phyloP scores from a whole-genome alignment of 345 rosid species.

The Turnera subulata region DNA sequence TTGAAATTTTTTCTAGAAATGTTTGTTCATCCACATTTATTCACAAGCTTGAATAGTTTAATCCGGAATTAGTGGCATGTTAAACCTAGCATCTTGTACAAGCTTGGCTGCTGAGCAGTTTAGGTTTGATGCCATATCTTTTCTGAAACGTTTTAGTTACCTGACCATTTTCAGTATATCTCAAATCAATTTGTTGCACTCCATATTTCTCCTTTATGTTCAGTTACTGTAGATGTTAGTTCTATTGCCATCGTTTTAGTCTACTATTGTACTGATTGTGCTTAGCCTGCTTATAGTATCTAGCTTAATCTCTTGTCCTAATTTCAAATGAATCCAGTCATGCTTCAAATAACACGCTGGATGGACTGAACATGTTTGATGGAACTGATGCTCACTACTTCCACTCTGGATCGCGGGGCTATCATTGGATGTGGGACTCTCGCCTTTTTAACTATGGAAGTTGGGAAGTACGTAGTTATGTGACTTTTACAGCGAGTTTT shows the following conservation, averaged over 20 bases:
- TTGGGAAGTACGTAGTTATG: conserved; percentile 75
- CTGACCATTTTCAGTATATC: neutral
- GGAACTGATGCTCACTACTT: conserved; percentile 92
- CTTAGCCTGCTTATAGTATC: conserved; percentile 1
- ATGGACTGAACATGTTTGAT: conserved; percentile 95
- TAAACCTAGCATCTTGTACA: no score
- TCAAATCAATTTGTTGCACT: neutral
- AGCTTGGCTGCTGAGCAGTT: neutral
- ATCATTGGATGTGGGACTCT: conserved; percentile 99
- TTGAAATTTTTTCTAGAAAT: neutral
- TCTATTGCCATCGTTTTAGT: neutral
- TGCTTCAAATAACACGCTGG: conserved; percentile 84
- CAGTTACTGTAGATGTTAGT: neutral
- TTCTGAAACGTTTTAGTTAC: neutral
- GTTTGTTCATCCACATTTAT: no score
- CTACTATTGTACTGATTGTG: neutral
- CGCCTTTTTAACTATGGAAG: conserved; percentile 96
- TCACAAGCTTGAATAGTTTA: no score
- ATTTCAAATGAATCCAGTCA: conserved; percentile 48
- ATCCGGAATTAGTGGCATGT: no score
- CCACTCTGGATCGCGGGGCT: conserved; percentile 80
- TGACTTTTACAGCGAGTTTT: conserved; percentile 5
- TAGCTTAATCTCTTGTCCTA: conserved; percentile 11
- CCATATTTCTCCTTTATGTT: neutral
- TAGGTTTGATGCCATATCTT: neutral